Evolutionary conservation across 129 eudicot species (phyloP).

Genomic region (Arctium minus): DNA sequence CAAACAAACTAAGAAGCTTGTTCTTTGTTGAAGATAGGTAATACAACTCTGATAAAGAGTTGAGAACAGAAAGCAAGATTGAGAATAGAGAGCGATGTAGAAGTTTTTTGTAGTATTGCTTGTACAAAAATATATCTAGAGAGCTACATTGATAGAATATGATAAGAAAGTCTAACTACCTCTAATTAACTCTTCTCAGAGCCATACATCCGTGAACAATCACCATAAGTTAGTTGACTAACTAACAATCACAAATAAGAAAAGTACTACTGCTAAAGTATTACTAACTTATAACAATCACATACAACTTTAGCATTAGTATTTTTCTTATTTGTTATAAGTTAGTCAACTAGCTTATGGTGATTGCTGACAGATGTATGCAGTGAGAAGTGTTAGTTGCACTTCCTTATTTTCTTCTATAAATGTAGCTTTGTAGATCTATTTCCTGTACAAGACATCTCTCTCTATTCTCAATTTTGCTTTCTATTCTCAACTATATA

Average conservation of each 20-base stretch:
- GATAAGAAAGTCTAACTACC: background rate
- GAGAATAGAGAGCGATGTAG: background rate
- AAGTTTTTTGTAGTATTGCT: background rate
- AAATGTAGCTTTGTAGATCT: background rate
- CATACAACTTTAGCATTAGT: background rate
- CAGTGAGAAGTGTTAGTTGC: background rate
- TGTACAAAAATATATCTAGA: background rate
- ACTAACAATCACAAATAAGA: background rate
- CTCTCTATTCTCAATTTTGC: background rate
- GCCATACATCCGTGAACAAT: background rate
- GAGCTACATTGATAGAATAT: background rate
- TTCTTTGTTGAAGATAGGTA: background rate
- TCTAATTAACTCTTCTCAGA: background rate
- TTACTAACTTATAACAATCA: background rate
- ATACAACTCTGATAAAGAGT: background rate
- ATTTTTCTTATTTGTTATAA: background rate
- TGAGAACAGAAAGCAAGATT: background rate
- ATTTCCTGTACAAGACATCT: background rate
- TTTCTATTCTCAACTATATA: background rate
- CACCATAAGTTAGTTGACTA: background rate
- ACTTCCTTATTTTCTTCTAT: background rate
- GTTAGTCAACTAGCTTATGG: background rate
- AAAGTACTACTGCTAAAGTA: background rate
- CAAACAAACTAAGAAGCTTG: no score
- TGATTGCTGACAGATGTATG: background rate